Percentiles rank a stretch among this genome's conserved stretches.
Conservation (phyloP, 352 stramenopile species). For the Globisporangium irregulare region DNA sequence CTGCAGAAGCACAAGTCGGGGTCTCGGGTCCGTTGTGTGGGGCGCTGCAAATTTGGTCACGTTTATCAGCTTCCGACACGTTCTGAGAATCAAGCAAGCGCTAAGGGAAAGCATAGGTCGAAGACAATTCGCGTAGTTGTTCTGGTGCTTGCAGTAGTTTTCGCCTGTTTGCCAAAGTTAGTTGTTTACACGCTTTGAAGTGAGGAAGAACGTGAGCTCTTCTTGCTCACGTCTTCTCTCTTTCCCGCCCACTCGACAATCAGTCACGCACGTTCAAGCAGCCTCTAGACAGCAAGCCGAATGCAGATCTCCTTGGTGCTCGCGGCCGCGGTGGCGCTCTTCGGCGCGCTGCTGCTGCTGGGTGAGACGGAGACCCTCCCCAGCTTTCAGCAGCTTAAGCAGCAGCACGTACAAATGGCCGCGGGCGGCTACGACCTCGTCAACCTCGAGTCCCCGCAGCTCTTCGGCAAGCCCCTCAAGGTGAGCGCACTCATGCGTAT, state of each 20-base stretch:
- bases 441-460: conserved; percentile 40
- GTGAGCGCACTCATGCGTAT: neutral
- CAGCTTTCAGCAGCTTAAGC: conserved; percentile 30
- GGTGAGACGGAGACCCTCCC: conserved; percentile 46
- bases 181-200: no score
- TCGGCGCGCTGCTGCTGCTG: conserved; percentile 46
- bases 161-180: no score
- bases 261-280: no score
- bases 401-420: conserved; percentile 26
- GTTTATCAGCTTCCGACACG: no score
- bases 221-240: neutral
- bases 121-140: no score
- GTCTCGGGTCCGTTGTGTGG: no score
- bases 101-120: no score
- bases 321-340: conserved; percentile 37
- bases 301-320: conserved; percentile 22
- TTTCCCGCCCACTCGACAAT: neutral
- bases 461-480: conserved; percentile 49
- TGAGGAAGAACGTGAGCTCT: neutral
- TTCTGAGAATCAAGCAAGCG: no score
- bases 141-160: no score
- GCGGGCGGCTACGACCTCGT: conserved; percentile 48
- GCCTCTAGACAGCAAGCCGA: neutral
- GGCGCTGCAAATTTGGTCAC: no score
- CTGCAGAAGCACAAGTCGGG: no score